Conservation (phyloP, 257 asterid species). For the Salvia miltiorrhiza region DNA sequence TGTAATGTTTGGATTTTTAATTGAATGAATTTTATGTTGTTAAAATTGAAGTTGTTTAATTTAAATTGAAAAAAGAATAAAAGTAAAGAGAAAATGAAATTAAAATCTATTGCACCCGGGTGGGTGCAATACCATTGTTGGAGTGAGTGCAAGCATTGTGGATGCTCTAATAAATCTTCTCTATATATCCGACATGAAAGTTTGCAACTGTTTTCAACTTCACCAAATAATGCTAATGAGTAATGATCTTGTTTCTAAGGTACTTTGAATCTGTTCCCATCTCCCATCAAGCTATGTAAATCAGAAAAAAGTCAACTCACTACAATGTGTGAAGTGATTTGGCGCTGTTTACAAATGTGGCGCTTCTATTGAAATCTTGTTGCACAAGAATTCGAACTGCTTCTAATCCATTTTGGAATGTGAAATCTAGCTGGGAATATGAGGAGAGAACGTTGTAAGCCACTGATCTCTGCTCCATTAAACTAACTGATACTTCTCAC, state of each 20-base stretch:
- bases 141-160: no score
- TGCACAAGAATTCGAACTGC: slow-evolving; percentile 74
- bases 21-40: no score
- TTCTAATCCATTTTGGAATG: slow-evolving; percentile 68
- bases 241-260: background rate
- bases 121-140: no score
- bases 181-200: background rate
- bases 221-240: background rate
- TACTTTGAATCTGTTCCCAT: background rate
- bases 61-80: no score
- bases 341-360: slow-evolving; percentile 75
- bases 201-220: background rate
- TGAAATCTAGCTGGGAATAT: slow-evolving; percentile 66
- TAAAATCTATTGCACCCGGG: no score
- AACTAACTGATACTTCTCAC: background rate
- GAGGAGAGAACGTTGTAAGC: background rate
- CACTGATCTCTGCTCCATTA: background rate
- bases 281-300: background rate
- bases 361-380: slow-evolving; percentile 66
- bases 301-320: background rate
- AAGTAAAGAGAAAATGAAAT: no score
- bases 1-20: no score
- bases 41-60: no score
- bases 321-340: slow-evolving; percentile 28
- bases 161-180: no score